Base-by-base conservation (phyloP, 192 early-diverging fungal genomes). In the Dissophora globulifera region DNA sequence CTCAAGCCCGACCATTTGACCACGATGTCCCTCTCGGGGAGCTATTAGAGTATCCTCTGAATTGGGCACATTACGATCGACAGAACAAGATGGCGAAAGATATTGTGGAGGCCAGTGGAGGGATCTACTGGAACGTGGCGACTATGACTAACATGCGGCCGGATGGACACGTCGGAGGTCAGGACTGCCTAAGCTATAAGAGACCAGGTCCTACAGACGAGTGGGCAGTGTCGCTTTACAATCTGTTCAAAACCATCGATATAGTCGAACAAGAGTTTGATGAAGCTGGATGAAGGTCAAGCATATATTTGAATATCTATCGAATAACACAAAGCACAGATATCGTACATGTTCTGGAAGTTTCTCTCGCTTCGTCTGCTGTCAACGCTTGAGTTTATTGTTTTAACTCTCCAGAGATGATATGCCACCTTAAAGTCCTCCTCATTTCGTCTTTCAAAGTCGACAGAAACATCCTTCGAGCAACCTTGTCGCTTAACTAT, bases 121-220 rank as follows among this genome's bases (percentile, higher is more conserved):
- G 86, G 9, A 65, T 87, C 17, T 87, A 78, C 59, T 50, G 83
- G 63, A 83, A 87, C 59, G 42, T 85, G 26, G 86, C 78, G 15
- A 69, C 69, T 2, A 74, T 82, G 71, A 67, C 75, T 3, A 81
- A 82, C 56, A 60, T 64, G 33, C 68, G 84, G 22, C 78, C 83
- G 0, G 86, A 87, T 63, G 86, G 81, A 3, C 86, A 87, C 81
- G 66, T 87, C 10, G 86, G 84, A 7, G 82, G 82, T 11, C 78
- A 69, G 22, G 86, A 87, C 49, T 87, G 86, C 79, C 50, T 84
- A 30, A 69, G 84, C 30, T 87, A 84, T 58, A 84, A 81, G 60
- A 79, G 85, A 26, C 86, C 86, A 5, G 86, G 86, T 8, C 86
- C 86, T 1, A 67, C 81, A 17, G 86, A 87, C 55, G 75, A 80